These are phyloP conservation scores for Ilyonectria destructans DNA, from an alignment of 2,329 filamentous ascomycete genomes.

Conservation along the genomic window DNA sequence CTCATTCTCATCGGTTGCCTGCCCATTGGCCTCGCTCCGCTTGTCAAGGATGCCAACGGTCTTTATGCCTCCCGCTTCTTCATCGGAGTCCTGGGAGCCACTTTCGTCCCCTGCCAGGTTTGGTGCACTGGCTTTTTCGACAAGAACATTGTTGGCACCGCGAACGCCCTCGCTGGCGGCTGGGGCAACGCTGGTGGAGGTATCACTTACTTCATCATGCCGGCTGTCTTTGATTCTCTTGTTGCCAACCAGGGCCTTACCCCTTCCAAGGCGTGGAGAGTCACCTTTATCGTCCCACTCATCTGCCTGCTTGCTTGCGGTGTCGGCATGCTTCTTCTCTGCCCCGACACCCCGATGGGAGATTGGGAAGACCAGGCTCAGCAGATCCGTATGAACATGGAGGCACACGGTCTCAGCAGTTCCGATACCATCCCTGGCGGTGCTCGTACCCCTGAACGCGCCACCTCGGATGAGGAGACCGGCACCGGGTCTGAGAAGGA, in stretches of 20 bases:
- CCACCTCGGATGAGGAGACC: constrained; percentile 54
- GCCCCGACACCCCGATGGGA: constrained; percentile 87
- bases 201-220: constrained; percentile 95
- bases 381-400: constrained; percentile 69
- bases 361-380: constrained; percentile 83
- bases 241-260: constrained; percentile 72
- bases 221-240: constrained; percentile 87
- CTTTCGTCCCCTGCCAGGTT: constrained; percentile 90
- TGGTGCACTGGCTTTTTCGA: constrained; percentile 96
- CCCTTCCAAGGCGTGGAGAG: constrained; percentile 83
- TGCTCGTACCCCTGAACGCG: constrained; percentile 60
- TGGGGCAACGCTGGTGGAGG: constrained; percentile 92
- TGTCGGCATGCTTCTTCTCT: constrained; percentile 79
- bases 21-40: constrained; percentile 86
- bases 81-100: constrained; percentile 83
- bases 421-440: constrained; percentile 66
- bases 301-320: constrained; percentile 80
- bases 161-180: constrained; percentile 88
- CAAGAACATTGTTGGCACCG: constrained; percentile 91
- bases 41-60: constrained; percentile 75
- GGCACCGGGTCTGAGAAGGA: constrained; percentile 56
- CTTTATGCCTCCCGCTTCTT: constrained; percentile 86
- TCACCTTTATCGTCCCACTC: constrained; percentile 88
- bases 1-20: constrained; percentile 84
- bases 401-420: constrained; percentile 59